Evolutionary conservation across 352 stramenopile species (phyloP), one percentile per base, ranked within the genome.

Genomic region (Pythium plurisporium): DNA sequence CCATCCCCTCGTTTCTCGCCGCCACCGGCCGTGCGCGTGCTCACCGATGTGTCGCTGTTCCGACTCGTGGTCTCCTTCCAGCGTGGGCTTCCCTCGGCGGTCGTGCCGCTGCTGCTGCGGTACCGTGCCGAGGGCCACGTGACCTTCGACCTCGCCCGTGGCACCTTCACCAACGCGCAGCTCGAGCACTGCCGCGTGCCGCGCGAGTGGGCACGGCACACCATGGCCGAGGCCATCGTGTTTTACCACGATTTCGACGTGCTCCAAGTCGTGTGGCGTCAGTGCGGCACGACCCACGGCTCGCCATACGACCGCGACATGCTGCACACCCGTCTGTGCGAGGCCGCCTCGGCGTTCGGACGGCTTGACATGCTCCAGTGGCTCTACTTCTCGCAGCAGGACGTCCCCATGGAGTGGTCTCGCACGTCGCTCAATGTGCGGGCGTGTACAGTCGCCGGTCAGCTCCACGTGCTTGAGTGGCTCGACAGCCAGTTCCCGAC

Each of bases 391-490:
- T 26, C 49, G 12, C 49, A 56, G 49, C 22, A 6, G 11, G 49
- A 56, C 20, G 37, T 47, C 1, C 11, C 11, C 3, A 37, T 45
- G 4, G 37, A 23, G 5, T 25, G 46, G 34, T 26, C 36, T 25
- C 49, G 33, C 49, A 56, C 36, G 49, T 56, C 49, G 22, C 34
- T 56, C 36, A 44, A 56, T n/a, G 26, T 56, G 4, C 49, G 34
- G 23, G 34, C 34, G 17, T 29, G n/a, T 19, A 37, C 36, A 25
- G 31, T 37, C 49, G 20, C 14, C 20, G 49, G 49, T 8, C 49
- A 56, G 49, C 36, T 56, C 5, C 49, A 56, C 17, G 49, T 56
- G 36, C 49, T 56, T 22, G 34, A 47, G 36, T 56, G 49, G 49
- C 34, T 56, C 25, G 25, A 47, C 3, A n/a, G 6, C 7, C 34